phyloP scores from a whole-genome alignment of 2,329 filamentous ascomycete species.

The Trichoderma lentiforme region DNA sequence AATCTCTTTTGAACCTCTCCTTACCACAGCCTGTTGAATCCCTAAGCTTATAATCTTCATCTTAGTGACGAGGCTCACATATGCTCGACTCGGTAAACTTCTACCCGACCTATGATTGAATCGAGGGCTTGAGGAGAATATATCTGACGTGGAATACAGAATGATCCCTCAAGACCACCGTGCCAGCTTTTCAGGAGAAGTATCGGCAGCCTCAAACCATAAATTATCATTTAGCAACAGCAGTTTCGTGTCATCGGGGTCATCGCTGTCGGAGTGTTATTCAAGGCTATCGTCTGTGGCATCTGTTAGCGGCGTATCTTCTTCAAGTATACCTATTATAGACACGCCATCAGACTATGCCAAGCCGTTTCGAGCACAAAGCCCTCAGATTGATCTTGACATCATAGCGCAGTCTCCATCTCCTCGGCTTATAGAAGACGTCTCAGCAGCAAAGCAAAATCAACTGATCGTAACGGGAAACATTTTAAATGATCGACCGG shows the following conservation, averaged over 20 bases:
- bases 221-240: slow-evolving; percentile 48
- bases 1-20: background rate
- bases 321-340: slow-evolving; percentile 32
- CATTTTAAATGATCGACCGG: slow-evolving; percentile 22
- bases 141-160: background rate
- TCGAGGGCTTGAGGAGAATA: background rate
- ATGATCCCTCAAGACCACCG: background rate
- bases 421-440: background rate
- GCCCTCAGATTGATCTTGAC: slow-evolving; percentile 15
- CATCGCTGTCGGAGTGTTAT: slow-evolving; percentile 46
- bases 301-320: slow-evolving; percentile 43
- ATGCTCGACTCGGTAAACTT: background rate
- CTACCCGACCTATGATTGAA: background rate
- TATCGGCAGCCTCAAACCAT: slow-evolving; percentile 22
- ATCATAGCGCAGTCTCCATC: slow-evolving; percentile 5
- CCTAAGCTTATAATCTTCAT: background rate
- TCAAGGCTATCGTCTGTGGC: slow-evolving; percentile 55
- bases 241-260: slow-evolving; percentile 49
- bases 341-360: slow-evolving; percentile 40
- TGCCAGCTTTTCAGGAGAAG: background rate
- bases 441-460: background rate
- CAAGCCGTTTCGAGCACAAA: slow-evolving; percentile 30
- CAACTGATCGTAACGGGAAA: background rate
- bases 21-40: background rate
- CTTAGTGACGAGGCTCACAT: background rate